Conservation (phyloP, 1,139 yeast species). For the Kurtzmaniella quercitrusa region DNA sequence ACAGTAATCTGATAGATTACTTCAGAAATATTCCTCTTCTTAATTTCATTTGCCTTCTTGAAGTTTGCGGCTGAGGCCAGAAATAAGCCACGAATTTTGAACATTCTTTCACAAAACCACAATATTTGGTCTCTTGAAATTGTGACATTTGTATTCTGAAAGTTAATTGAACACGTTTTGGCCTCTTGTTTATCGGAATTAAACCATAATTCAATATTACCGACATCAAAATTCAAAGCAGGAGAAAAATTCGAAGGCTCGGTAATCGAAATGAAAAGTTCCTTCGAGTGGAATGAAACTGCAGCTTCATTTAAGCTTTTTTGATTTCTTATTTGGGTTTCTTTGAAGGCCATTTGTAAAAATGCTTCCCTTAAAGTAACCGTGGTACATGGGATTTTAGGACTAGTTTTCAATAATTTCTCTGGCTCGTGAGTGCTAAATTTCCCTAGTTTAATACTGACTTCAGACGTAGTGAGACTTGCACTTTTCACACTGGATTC, state of each 20-base stretch:
- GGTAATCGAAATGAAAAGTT: slow-evolving; percentile 18
- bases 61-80: slow-evolving; percentile 20
- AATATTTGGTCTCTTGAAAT: slow-evolving; percentile 30
- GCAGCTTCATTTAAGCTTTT: slow-evolving; percentile 10
- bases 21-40: slow-evolving; percentile 25
- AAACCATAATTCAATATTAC: slow-evolving; percentile 44
- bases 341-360: slow-evolving; percentile 22
- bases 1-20: slow-evolving; percentile 53
- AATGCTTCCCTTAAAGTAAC: slow-evolving; percentile 35
- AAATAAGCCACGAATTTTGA: slow-evolving; percentile 15
- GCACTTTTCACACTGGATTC: slow-evolving; percentile 38
- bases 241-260: slow-evolving; percentile 20
- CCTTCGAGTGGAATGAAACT: slow-evolving; percentile 32
- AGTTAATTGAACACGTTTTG: slow-evolving; percentile 27
- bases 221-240: slow-evolving; percentile 19
- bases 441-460: slow-evolving; percentile 45
- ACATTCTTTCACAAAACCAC: slow-evolving; percentile 32
- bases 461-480: slow-evolving; percentile 48
- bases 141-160: slow-evolving; percentile 28
- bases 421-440: slow-evolving; percentile 16
- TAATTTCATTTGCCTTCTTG: slow-evolving; percentile 10
- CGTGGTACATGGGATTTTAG: slow-evolving; percentile 19
- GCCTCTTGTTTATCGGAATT: slow-evolving; percentile 20
- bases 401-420: slow-evolving; percentile 15
- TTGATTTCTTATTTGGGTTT: slow-evolving; percentile 5